Conservation (phyloP, 257 asterid genomes). For the Jacaranda copaia region DNA sequence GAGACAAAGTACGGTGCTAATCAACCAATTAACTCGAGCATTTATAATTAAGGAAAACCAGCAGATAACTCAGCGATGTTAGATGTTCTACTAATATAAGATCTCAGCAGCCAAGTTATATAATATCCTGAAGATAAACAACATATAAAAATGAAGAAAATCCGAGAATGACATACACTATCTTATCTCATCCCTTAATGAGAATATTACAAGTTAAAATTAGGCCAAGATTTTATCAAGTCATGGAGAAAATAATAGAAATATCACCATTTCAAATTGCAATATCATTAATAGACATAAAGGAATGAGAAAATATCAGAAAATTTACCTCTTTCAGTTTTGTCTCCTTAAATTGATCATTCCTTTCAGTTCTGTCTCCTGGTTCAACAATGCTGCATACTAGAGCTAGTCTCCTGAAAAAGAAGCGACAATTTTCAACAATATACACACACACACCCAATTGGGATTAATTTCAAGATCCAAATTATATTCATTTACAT, state of each 20-base stretch:
- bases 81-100: background rate
- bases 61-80: constrained; percentile 9
- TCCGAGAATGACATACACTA: constrained; percentile 8
- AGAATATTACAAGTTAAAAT: background rate
- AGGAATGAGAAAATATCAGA: constrained; percentile 20
- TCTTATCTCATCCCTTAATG: background rate
- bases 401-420: constrained; percentile 40
- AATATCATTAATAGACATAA: constrained; percentile 16
- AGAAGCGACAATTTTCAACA: background rate
- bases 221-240: background rate
- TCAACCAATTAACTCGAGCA: constrained; percentile 6
- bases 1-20: constrained; percentile 13
- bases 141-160: constrained; percentile 12
- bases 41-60: constrained; percentile 20
- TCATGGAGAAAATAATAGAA: constrained; percentile 14
- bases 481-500: too few relatives aligned
- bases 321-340: constrained; percentile 86
- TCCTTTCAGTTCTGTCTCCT: background rate
- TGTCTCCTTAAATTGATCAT: constrained; percentile 42
- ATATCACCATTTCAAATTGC: constrained; percentile 25
- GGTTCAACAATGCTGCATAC: constrained; percentile 40
- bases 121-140: background rate
- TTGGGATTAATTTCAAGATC: background rate
- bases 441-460: too few relatives aligned
- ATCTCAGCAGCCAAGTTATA: constrained; percentile 7